These are phyloP conservation scores for Botrytis sinoallii DNA, from an alignment of 2,329 filamentous ascomycete species.

Conservation along the genomic window DNA sequence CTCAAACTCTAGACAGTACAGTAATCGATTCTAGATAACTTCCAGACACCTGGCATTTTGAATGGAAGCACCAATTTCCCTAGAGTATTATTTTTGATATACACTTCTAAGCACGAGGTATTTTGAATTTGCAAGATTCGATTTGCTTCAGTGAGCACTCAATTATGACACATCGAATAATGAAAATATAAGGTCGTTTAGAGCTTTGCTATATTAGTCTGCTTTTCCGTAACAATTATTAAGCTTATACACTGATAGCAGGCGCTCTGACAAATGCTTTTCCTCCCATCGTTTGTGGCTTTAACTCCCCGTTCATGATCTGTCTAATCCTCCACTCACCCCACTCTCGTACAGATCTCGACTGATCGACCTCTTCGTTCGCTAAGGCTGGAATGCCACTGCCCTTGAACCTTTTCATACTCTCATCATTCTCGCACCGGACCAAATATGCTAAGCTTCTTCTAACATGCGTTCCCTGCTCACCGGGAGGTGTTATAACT, in stretches of 20 bases:
- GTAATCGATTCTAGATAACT: not conserved
- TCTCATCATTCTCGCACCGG: not conserved
- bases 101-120: not conserved
- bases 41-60: not conserved
- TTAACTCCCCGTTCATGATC: not conserved
- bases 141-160: not conserved
- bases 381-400: not conserved
- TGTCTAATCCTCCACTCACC: not conserved
- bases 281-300: not conserved
- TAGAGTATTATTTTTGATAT: not conserved
- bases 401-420: not conserved
- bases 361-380: not conserved
- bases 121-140: not conserved
- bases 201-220: not conserved
- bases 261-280: not conserved
- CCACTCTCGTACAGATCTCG: not conserved
- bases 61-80: not conserved
- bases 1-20: not conserved
- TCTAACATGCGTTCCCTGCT: not conserved
- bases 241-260: not conserved
- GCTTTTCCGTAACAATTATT: not conserved
- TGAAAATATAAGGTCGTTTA: not conserved
- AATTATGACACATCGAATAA: not conserved
- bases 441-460: not conserved
- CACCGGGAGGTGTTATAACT: not conserved